Evolutionary conservation across 2,329 filamentous ascomycete genomes (phyloP).

Genomic region (Pseudomassariella vexata): DNA sequence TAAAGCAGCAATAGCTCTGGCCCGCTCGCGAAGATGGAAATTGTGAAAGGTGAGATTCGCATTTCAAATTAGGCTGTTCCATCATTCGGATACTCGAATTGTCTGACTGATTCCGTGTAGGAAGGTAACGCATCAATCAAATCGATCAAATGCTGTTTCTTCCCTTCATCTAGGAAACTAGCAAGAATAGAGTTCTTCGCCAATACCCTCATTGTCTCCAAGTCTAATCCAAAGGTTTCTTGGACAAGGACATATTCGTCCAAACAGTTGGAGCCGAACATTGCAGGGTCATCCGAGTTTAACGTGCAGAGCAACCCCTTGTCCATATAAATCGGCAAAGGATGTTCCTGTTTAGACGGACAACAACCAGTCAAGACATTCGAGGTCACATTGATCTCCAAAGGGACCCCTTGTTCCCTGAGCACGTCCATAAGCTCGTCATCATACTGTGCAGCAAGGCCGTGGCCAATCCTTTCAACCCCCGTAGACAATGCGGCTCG

Average conservation of each 20-base stretch:
- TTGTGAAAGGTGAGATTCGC: too few relatives aligned
- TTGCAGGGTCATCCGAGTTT: slow-evolving; percentile 11
- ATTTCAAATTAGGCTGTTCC: too few relatives aligned
- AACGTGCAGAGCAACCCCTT: slow-evolving; percentile 6
- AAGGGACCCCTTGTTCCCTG: slow-evolving; percentile 5
- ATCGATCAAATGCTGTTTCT: background rate
- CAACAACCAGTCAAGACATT: slow-evolving; percentile 10
- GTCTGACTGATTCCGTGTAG: too few relatives aligned
- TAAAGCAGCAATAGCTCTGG: too few relatives aligned
- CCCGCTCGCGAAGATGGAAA: too few relatives aligned
- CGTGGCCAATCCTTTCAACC: slow-evolving; percentile 11
- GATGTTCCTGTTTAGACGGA: slow-evolving; percentile 8
- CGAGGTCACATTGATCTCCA: slow-evolving; percentile 12
- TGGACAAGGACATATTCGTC: slow-evolving; percentile 11
- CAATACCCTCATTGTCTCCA: slow-evolving; percentile 6
- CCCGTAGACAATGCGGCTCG: slow-evolving; percentile 9
- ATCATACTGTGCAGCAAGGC: slow-evolving; percentile 9
- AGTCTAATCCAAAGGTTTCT: slow-evolving; percentile 6
- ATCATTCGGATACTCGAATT: too few relatives aligned
- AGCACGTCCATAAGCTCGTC: slow-evolving; percentile 7
- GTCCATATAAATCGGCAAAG: slow-evolving; percentile 5
- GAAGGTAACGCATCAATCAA: slow-evolving; percentile 3
- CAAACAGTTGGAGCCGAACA: slow-evolving; percentile 11
- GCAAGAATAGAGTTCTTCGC: slow-evolving; percentile 6
- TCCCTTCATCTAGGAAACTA: slow-evolving; percentile 2